Conservation (phyloP, 805 yeast species). For the Candida sakaeoensis region DNA sequence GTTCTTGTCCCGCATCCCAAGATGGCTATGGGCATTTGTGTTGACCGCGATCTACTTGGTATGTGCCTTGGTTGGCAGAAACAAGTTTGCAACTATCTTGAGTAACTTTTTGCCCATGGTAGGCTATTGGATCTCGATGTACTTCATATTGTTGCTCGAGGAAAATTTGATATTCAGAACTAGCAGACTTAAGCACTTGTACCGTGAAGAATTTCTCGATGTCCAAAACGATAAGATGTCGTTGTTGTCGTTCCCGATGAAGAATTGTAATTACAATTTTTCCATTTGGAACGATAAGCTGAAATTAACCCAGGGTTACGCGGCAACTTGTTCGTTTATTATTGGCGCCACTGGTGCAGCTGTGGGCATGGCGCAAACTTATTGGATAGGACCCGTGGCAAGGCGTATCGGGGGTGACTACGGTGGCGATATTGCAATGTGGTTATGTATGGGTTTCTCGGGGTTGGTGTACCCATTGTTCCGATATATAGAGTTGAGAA, state of each 20-base stretch:
- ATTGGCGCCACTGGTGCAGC: constrained; percentile 80
- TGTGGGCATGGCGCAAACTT: constrained; percentile 83
- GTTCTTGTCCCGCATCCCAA: constrained; percentile 58
- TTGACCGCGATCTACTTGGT: constrained; percentile 63
- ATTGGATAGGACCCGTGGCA: constrained; percentile 78
- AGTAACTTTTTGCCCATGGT: constrained; percentile 87
- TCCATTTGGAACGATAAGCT: constrained; percentile 63
- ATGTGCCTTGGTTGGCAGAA: constrained; percentile 71
- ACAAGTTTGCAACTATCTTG: constrained; percentile 67
- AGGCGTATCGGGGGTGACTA: constrained; percentile 51
- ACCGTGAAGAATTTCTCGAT: constrained; percentile 23
- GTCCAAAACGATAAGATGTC: constrained; percentile 7
- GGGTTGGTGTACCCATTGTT: constrained; percentile 59
- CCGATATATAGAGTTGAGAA: constrained; percentile 63
- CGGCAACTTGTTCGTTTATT: constrained; percentile 62
- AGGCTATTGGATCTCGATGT: constrained; percentile 87
- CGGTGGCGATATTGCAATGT: constrained; percentile 82
- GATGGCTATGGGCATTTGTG: constrained; percentile 71
- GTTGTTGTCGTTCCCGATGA: constrained; percentile 37
- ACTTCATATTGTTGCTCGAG: constrained; percentile 63
- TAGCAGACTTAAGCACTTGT: constrained; percentile 28
- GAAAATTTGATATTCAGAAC: constrained; percentile 73
- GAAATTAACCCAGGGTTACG: constrained; percentile 64
- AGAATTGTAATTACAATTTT: constrained; percentile 59
- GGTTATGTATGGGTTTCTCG: constrained; percentile 70